Conservation (phyloP, 768 basidiomycete species). For the Termitomyces heimii region DNA sequence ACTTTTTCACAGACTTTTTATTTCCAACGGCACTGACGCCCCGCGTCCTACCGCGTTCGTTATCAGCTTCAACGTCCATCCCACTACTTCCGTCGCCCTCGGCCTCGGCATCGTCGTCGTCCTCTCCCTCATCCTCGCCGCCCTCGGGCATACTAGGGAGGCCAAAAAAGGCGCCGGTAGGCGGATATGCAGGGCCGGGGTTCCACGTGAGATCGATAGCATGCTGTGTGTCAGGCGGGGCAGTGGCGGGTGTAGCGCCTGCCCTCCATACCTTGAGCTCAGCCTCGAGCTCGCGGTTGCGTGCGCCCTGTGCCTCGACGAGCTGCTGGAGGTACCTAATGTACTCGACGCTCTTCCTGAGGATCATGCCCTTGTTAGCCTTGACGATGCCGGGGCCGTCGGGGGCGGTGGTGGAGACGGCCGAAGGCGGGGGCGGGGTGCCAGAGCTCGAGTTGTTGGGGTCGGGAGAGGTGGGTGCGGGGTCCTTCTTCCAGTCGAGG, state of each 20-base stretch:
- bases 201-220: not conserved
- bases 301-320: slow-evolving; percentile 69
- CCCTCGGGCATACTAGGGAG: slow-evolving; percentile 27
- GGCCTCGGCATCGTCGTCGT: not conserved
- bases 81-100: slow-evolving; percentile 1
- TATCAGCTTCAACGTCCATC: slow-evolving; percentile 14
- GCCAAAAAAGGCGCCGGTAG: not conserved
- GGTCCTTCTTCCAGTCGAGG: slow-evolving; percentile 10
- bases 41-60: slow-evolving; percentile 9
- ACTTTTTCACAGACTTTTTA: slow-evolving; percentile 6
- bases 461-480: not conserved
- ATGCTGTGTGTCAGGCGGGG: not conserved
- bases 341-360: slow-evolving; percentile 78
- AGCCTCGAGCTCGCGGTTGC: slow-evolving; percentile 75
- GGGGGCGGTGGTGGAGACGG: not conserved
- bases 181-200: not conserved
- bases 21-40: slow-evolving; percentile 5
- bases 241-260: not conserved
- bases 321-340: slow-evolving; percentile 85
- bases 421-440: slow-evolving; percentile 1
- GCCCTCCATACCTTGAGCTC: slow-evolving; percentile 38
- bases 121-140: not conserved
- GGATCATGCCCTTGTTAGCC: slow-evolving; percentile 93
- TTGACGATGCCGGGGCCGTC: slow-evolving; percentile 54
- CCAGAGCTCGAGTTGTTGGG: slow-evolving; percentile 8